Conservation (phyloP, 495 filamentous ascomycete genomes). For the Lepraria neglecta region DNA sequence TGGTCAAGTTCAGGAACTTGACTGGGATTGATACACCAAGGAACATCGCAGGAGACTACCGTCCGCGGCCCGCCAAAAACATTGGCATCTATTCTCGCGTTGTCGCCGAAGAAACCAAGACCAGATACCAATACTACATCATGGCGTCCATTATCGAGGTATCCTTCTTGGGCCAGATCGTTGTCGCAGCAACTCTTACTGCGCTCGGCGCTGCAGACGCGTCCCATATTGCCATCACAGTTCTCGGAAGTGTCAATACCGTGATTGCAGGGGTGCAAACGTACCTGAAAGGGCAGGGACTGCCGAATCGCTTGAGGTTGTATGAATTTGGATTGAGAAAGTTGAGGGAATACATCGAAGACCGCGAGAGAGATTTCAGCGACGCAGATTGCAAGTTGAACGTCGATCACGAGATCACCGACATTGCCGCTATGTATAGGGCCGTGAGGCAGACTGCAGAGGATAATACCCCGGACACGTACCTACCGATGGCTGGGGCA, state of each 20-base stretch:
- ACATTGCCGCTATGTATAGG: constrained; percentile 22
- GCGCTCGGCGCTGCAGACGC: constrained; percentile 55
- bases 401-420: constrained; percentile 18
- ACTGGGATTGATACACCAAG: constrained; percentile 44
- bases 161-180: constrained; percentile 53
- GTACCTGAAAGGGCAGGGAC: constrained; percentile 55
- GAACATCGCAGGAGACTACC: constrained; percentile 25
- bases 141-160: constrained; percentile 45
- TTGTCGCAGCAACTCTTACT: constrained; percentile 57
- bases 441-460: constrained; percentile 23
- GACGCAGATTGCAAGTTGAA: constrained; percentile 18
- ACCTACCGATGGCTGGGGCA: constrained; percentile 21
- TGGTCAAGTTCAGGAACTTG: constrained; percentile 43
- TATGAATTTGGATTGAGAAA: constrained; percentile 55
- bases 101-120: constrained; percentile 44
- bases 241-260: constrained; percentile 59
- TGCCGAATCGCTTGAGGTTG: constrained; percentile 52
- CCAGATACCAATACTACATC: constrained; percentile 29
- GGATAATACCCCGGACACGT: constrained; percentile 23
- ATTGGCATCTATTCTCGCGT: constrained; percentile 56
- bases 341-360: constrained; percentile 58
- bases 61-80: constrained; percentile 43
- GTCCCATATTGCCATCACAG: constrained; percentile 49
- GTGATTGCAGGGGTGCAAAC: constrained; percentile 58
- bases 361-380: constrained; percentile 44